Base-by-base conservation (phyloP, 768 basidiomycete genomes). In the Kockovaella imperatae region DNA sequence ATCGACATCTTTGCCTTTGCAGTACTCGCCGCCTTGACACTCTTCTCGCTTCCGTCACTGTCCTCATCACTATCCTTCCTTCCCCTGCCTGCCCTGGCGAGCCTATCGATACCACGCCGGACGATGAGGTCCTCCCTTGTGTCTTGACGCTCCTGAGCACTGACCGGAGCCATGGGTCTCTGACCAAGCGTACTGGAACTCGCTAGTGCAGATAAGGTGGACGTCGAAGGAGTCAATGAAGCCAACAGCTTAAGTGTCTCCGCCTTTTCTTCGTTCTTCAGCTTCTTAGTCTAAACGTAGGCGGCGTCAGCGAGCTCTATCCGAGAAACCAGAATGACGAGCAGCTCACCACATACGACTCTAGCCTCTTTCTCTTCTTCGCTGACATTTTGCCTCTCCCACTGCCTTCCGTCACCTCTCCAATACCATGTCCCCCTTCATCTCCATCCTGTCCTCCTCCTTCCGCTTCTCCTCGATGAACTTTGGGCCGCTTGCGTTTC, bases 281-380 rank as follows among this genome's bases (percentile, higher is more conserved):
- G 59, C 41, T 71, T 71, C 51, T 71, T 71, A 35, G 54, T 54
- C 67, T 67, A 35, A 20, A 11, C 31, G 45, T 50, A 31, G 45
- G 52, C 21, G n/a, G 23, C 13, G 5, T 8, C 15, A 26, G 21
- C 36, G n/a, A 30, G 29, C 32, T 35, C 8, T 24, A 7, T 8
- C 7, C 17, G 10, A 8, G 25, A 42, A 13, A 26, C 17, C 14
- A 31, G 17, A 20, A 8, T 45, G 5, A 43, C 29, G 18, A 42
- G 25, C 25, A 13, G 72, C 83, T 60, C 47, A 87, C 88, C 60
- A 96, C 90, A 62, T 89, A 97, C 54, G 87, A 87, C 54, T 96
- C 91, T 4, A 97, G 73, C 44, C 87, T 75, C 68, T 85, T 90
- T 74, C 81, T 83, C 74, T 87, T 91, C 75, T 90, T 55, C 10